Evolutionary conservation across 495 filamentous ascomycete genomes (phyloP), one percentile per base, ranked within the genome.

Genomic region (Cercophora samala): DNA sequence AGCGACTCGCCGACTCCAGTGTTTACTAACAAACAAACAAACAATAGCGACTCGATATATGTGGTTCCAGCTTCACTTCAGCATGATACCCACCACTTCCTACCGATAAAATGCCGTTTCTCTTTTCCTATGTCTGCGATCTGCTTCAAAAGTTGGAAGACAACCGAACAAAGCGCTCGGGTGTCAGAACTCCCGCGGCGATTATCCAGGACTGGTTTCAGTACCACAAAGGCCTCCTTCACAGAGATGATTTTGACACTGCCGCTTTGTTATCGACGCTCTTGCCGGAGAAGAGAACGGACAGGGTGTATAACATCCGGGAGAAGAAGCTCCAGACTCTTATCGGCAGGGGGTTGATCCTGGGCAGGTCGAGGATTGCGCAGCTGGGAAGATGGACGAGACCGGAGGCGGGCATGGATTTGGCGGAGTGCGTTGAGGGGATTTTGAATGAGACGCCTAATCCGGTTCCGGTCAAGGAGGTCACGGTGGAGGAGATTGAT

Each of bases 401-500:
- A 11, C 77, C 85, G 0, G 86, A 86, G 0, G 69, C 74, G 2
- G 81, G 83, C 3, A 79, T 86, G 13, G 91, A 94, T 73, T 82
- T 96, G 13, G 90, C 83, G 0, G 78, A 84, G 63, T 93, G 88
- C 68, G 84, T 95, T 21, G 86, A 90, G 74, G 75, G 82, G 60
- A 87, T 91, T 13, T 81, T 93, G 77, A 81, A 76, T 22, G 82
- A 85, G 64, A 86, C 88, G 79, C 80, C 81, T 6, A 83, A 80
- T 42, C 70, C 77, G 18, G 56, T 70, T 8, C 64, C 68, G 61
- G 62, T 72, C 22, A 70, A 52, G 21, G 58, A 71, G 29, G 83
- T 93, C 24, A 88, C 84, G 2, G 82, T 92, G 2, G 88, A 93
- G 63, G 88, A 95, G 59, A 84, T 96, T n/a, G 91, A 97, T 68